Base-by-base conservation (phyloP, 208 protist genomes). In the Trypanosoma avium region DNA sequence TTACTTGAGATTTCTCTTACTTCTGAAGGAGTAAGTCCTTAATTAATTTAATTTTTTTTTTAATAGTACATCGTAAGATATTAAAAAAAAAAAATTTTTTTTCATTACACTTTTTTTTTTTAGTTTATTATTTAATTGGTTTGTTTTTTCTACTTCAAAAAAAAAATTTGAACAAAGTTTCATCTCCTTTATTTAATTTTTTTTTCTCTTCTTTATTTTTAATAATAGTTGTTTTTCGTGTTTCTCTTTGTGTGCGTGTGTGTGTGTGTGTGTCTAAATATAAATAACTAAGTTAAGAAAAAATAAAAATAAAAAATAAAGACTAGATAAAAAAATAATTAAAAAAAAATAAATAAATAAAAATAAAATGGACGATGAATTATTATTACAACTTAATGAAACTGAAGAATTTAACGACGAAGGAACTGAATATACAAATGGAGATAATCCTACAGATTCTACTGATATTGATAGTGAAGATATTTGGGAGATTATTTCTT, bases 401-500 rank as follows among this genome's bases (percentile, higher is more conserved):
- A 73, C 69, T 22, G 82, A 81, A 56, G 77, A 79, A 1, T 15
- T 77, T 10, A 38, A 59, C 9, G 82, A 79, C 47, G 66, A 72
- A 33, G 62, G 61, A 26, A 54, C 62, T 13, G 30, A 53, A 10
- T 45, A 45, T 22, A 58, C 49, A 6, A 40, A 7, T 2, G 54
- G 43, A 19, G 58, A 43, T 26, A 35, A 65, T 2, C 42, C 33
- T 19, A 21, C 30, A 47, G 26, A 40, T 13, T 80, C 61, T 47
- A 82, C 82, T n/a, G 82, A 91, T 27, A 78, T 94, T 36, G 82
- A 94, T 68, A 88, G 78, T 60, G 93, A 99, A 59, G 97, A 99
- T 60, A 89, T 96, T 36, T 99, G 98, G 98, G 73, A 87, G 45
- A 88, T 99, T 49, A 99, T 99, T 60, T 89, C 75, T 4, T 88